Base-by-base conservation (phyloP, 164 flowering plant genomes). In the Kalanchoe fedtschenkoi region DNA sequence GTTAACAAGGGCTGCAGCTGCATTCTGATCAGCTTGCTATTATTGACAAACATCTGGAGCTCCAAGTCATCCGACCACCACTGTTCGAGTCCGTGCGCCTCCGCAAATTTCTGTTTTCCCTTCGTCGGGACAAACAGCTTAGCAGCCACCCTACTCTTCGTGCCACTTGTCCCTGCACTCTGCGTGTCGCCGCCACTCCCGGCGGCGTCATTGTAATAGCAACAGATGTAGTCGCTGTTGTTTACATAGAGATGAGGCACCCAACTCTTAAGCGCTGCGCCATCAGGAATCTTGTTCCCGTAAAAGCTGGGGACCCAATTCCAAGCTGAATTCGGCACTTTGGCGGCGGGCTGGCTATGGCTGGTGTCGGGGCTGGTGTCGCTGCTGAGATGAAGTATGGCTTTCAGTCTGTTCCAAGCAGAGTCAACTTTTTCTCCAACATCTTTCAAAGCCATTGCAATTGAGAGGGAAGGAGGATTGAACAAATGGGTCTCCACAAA, bases 31-130 rank as follows among this genome's bases (percentile, higher is more conserved):
- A 89, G 80, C 82, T 82, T 89, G 75, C 96, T 83, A 60, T 81
- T 76, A 29, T 77, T 75, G 1, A 84, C 62, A 65, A 91, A 83
- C 70, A 76, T 61, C 63, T 82, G 93, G 51, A 93, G 85, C 53
- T 90, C 89, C 78, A 86, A 67, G 41, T 88, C 92, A 75, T 84
- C 86, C 32, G 95, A 79, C 98, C 98, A 93, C 98, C 98, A 93
- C 37, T 93, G 97, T 72, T 90, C 89, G 66, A 93, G 63, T 33
- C 95, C 91, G 66, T 90, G 97, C 43, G 98, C 97, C 73, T 93
- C 95, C 13, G 83, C 74, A 71, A 93, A 90, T 77, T 77, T 90
- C 71, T 88, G 95, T 56, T 86, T 87, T 16, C 96, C 98, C 68
- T 88, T 93, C 0, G 90, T 85, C 75, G 68, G 66, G 53, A 93